Evolutionary conservation across 2,329 filamentous ascomycete genomes (phyloP).

Genomic region (Epichloe gansuensis): DNA sequence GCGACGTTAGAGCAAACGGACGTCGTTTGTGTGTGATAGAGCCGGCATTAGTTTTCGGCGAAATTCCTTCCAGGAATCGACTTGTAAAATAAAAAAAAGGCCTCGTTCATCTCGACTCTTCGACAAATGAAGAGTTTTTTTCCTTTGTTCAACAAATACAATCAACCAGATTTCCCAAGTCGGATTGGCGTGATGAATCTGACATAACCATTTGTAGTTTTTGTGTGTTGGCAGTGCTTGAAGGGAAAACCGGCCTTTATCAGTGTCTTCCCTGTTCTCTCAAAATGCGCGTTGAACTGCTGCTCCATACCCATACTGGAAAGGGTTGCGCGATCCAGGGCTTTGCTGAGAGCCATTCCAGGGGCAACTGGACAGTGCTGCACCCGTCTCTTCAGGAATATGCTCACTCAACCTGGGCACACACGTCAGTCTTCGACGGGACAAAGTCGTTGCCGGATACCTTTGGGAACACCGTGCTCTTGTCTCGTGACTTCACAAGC

Average conservation of each 20-base stretch:
- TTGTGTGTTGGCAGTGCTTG: not conserved
- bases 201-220: not conserved
- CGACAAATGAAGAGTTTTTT: slow-evolving; percentile 19
- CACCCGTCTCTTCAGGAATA: not conserved
- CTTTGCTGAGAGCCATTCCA: not conserved
- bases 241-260: too few relatives aligned
- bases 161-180: slow-evolving; percentile 13
- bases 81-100: slow-evolving; percentile 34
- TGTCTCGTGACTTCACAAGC: slow-evolving; percentile 4
- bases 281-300: not conserved
- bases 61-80: slow-evolving; percentile 21
- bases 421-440: too few relatives aligned
- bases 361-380: not conserved
- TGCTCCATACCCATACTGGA: not conserved
- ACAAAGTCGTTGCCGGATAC: not conserved
- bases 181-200: slow-evolving; percentile 2
- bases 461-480: not conserved
- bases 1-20: slow-evolving; percentile 19
- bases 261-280: too few relatives aligned
- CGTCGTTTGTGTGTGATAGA: slow-evolving; percentile 24
- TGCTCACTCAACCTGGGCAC: not conserved
- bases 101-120: slow-evolving; percentile 27
- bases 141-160: slow-evolving; percentile 12
- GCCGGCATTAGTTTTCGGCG: slow-evolving; percentile 21
- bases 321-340: not conserved